Evolutionary conservation across 2,329 filamentous ascomycete genomes (phyloP), one percentile per base, ranked within the genome.

Genomic region (Anisogramma anomala): DNA sequence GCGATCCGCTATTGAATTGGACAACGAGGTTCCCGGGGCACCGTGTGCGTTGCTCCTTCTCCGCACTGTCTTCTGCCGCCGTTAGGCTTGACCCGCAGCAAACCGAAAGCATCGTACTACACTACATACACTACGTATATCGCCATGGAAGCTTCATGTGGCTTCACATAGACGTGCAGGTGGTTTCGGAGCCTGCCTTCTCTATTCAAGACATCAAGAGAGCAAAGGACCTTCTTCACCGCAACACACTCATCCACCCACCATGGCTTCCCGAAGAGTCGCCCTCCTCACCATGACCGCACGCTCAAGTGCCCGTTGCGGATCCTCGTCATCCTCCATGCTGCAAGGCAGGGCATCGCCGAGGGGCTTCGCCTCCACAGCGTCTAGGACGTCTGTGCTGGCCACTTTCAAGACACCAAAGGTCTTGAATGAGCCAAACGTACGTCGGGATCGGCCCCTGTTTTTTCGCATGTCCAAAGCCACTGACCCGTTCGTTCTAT

Each of bases 401-500:
- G 88, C 87, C 36, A 72, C 77, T 47, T 96, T 95, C 74, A 89
- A 85, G 68, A 75, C 88, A 38, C 91, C 91, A 36, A 79, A 79
- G 49, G 77, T 95, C 53, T 69, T 76, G 58, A 98, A 98, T 59
- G 91, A 98, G 67, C 86, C 86, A n/a, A 98, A 95, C 60, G 88
- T 94, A 64, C 61, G 84, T 71, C 25, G 33, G 22, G 17, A 31
- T 38, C 39, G 41, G 19, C 18, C 23, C 30, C 23, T 11, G 30
- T 34, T 17, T 17, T 19, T 23, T 3, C 32, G 15, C 4, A 25
- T n/a, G 15, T 32, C 15, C 45, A 13, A 15, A 7, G 13, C 14
- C 4, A 10, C 20, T 42, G 17, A 39, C 33, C 23, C 15, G 32
- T 37, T 14, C n/a, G n/a, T n/a, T n/a, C n/a, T n/a, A n/a, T 45